Conservation (phyloP, 441 rosid species). For the Arabidopsis lyrata region DNA sequence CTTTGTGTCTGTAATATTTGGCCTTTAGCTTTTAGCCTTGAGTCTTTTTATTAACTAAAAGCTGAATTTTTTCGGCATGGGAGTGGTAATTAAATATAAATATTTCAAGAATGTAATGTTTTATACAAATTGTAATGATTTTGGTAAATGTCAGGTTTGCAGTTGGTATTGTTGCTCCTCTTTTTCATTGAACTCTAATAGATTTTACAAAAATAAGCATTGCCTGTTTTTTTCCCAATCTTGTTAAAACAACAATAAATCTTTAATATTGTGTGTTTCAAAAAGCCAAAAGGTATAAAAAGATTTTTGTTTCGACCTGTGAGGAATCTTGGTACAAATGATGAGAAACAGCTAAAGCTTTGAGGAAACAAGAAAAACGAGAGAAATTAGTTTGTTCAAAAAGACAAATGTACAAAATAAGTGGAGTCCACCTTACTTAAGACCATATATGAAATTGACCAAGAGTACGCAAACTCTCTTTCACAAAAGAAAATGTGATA, state of each 20-base stretch:
- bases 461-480: constrained; percentile 16
- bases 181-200: not conserved
- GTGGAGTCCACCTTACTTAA: constrained; percentile 33
- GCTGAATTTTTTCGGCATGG: constrained; percentile 37
- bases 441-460: constrained; percentile 33
- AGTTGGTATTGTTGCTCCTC: constrained; percentile 4
- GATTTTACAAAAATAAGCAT: not conserved
- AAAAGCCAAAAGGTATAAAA: constrained; percentile 20
- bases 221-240: not conserved
- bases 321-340: constrained; percentile 47
- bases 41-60: constrained; percentile 16
- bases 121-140: constrained; percentile 11
- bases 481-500: no score
- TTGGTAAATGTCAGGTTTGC: constrained; percentile 14
- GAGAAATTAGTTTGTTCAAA: constrained; percentile 13
- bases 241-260: not conserved
- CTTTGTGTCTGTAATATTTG: constrained; percentile 20
- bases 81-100: constrained; percentile 9
- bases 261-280: not conserved
- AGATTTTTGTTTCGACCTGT: constrained; percentile 33
- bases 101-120: constrained; percentile 27
- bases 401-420: constrained; percentile 7
- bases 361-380: constrained; percentile 20
- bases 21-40: constrained; percentile 34
- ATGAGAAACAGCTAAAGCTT: constrained; percentile 56